Evolutionary conservation across 208 protist species (phyloP).

Genomic region (Wallacemonas sp.): DNA sequence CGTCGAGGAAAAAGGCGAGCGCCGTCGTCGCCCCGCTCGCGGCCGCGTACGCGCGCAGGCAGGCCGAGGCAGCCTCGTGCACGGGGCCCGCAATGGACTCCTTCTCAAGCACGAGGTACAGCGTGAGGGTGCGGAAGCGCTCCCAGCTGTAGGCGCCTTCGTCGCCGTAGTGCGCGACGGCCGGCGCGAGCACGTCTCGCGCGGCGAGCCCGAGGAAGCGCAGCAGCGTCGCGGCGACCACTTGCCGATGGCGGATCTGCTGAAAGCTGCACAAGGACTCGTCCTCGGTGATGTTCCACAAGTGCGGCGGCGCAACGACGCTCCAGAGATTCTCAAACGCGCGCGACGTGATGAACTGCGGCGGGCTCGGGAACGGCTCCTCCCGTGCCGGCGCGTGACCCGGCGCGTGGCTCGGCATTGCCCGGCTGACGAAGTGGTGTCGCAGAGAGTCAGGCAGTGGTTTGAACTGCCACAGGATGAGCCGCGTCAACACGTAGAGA

Average conservation of each 20-base stretch:
- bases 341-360: constrained; percentile 55
- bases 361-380: constrained; percentile 19
- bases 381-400: neutral
- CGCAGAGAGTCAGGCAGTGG: constrained; percentile 23
- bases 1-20: constrained; percentile 57
- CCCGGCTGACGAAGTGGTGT: neutral
- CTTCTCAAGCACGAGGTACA: constrained; percentile 92
- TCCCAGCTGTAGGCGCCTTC: constrained; percentile 30
- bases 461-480: constrained; percentile 84
- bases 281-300: constrained; percentile 84
- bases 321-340: constrained; percentile 85
- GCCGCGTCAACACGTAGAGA: constrained; percentile 75
- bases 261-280: constrained; percentile 72
- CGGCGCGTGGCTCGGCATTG: neutral
- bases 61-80: constrained; percentile 57
- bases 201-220: constrained; percentile 64
- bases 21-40: constrained; percentile 38
- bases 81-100: constrained; percentile 55
- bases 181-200: constrained; percentile 21
- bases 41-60: constrained; percentile 42
- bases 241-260: constrained; percentile 78
- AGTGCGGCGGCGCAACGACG: constrained; percentile 67
- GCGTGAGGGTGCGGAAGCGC: constrained; percentile 56
- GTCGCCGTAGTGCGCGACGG: constrained; percentile 1
- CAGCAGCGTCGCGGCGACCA: constrained; percentile 74